phyloP scores from a whole-genome alignment of 371 early-diverging fungal genomes.

The Batrachochytrium dendrobatidis region DNA sequence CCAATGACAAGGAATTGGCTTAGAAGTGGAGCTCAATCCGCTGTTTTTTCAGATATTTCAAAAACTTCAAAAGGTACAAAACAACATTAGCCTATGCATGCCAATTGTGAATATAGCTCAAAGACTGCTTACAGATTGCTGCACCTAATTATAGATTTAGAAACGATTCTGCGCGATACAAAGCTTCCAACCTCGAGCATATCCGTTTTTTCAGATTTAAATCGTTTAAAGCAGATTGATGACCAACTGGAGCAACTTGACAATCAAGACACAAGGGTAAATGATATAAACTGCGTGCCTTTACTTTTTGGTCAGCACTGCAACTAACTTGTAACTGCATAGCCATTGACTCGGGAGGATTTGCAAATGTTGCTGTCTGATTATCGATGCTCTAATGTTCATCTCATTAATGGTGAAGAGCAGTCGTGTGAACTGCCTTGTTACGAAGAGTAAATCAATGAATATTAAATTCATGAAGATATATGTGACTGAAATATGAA shows the following conservation, averaged over 20 bases:
- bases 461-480: no score
- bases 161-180: constrained; percentile 7
- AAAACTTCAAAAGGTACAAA: neutral
- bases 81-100: neutral
- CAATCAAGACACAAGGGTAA: constrained; percentile 2
- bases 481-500: no score
- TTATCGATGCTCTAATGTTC: constrained; percentile 7
- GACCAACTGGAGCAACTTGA: constrained; percentile 8
- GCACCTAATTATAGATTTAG: neutral
- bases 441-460: no score
- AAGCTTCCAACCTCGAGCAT: constrained; percentile 1
- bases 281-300: no score
- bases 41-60: neutral
- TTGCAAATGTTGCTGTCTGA: constrained; percentile 9
- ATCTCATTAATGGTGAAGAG: no score
- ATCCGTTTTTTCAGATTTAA: constrained; percentile 4
- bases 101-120: neutral
- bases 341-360: constrained; percentile 14
- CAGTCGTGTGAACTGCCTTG: no score
- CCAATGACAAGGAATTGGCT: constrained; percentile 6
- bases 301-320: no score
- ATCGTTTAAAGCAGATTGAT: constrained; percentile 10
- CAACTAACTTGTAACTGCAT: neutral
- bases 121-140: neutral
- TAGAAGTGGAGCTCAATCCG: neutral